Evolutionary conservation across 2,329 filamentous ascomycete genomes (phyloP).

Genomic region (Claviceps pusilla): DNA sequence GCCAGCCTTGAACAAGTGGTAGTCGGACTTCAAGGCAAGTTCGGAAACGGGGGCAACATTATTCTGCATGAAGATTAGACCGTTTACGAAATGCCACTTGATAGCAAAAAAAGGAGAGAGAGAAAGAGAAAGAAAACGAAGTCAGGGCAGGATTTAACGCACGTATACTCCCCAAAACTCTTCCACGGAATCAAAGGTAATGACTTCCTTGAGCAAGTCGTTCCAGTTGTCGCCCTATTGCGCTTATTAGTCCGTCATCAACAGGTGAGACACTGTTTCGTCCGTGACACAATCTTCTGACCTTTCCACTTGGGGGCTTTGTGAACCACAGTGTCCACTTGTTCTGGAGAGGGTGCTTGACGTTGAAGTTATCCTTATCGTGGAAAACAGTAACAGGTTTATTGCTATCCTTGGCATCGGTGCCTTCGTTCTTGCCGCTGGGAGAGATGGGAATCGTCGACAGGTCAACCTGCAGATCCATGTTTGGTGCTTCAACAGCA

Average conservation of each 20-base stretch:
- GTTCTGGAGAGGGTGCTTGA: conserved; percentile 96
- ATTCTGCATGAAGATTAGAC: conserved; percentile 46
- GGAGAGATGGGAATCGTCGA: conserved; percentile 54
- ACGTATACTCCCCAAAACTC: conserved; percentile 99
- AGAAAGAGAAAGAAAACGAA: too few relatives aligned
- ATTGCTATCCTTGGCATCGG: conserved; percentile 32
- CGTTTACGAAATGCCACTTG: neutral
- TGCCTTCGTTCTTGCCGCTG: conserved; percentile 37
- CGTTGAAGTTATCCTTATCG: conserved; percentile 97
- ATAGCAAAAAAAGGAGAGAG: conserved; percentile 1
- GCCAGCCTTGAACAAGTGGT: conserved; percentile 96
- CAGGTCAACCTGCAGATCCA: conserved; percentile 47
- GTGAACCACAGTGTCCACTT: conserved; percentile 99
- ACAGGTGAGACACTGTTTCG: neutral
- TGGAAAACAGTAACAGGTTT: conserved; percentile 90
- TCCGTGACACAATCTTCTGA: conserved; percentile 20
- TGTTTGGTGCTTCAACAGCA: conserved; percentile 18
- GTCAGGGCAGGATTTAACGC: conserved; percentile 24
- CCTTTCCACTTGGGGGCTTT: conserved; percentile 92
- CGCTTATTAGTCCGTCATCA: conserved; percentile 4
- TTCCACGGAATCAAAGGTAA: conserved; percentile 95
- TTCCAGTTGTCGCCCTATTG: conserved; percentile 95
- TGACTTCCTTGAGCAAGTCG: conserved; percentile 93
- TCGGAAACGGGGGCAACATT: conserved; percentile 95
- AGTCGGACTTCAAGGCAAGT: conserved; percentile 93